A percentile compares a stretch with the other conserved stretches of the same genome.
These are phyloP conservation scores for Bisporella sp. DNA, from an alignment of 2,329 filamentous ascomycete species.

Conservation along the genomic window DNA sequence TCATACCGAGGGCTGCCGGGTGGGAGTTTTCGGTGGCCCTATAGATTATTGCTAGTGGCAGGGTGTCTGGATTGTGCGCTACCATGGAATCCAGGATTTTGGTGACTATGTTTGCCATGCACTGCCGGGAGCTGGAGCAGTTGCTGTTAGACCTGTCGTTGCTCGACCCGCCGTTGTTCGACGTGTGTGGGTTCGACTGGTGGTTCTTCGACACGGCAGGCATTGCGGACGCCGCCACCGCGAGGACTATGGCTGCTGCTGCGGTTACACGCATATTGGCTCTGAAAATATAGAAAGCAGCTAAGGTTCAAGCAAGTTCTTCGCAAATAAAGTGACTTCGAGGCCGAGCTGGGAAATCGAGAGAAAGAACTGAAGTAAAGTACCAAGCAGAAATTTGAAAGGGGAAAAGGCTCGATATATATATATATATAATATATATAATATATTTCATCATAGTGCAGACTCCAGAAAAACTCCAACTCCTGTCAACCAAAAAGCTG, in stretches of 20 bases:
- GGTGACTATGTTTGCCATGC: slow-evolving; percentile 9
- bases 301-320: slow-evolving; percentile 1
- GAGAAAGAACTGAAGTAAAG: too few species aligned
- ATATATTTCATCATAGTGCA: slow-evolving; percentile 1
- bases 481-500: neutral
- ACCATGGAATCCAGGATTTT: slow-evolving; percentile 10
- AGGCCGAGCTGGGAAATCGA: slow-evolving; percentile 9
- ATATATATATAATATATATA: neutral
- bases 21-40: slow-evolving; percentile 13
- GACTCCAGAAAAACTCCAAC: neutral
- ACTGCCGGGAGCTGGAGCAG: slow-evolving; percentile 2
- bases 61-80: slow-evolving; percentile 6
- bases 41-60: slow-evolving; percentile 9
- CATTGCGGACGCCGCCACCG: slow-evolving; percentile 4
- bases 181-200: neutral
- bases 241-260: slow-evolving; percentile 4
- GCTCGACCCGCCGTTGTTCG: neutral
- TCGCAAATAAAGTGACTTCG: neutral
- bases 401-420: slow-evolving; percentile 1
- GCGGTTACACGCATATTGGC: neutral
- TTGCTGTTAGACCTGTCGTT: slow-evolving; percentile 2
- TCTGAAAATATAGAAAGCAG: slow-evolving; percentile 2
- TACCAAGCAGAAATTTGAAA: slow-evolving; percentile 15
- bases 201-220: slow-evolving; percentile 1
- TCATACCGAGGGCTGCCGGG: slow-evolving; percentile 16